Percentiles rank a stretch among this genome's conserved stretches.
These are phyloP conservation scores for Lactifluus volemus DNA, from an alignment of 768 basidiomycete genomes.

Conservation along the genomic window DNA sequence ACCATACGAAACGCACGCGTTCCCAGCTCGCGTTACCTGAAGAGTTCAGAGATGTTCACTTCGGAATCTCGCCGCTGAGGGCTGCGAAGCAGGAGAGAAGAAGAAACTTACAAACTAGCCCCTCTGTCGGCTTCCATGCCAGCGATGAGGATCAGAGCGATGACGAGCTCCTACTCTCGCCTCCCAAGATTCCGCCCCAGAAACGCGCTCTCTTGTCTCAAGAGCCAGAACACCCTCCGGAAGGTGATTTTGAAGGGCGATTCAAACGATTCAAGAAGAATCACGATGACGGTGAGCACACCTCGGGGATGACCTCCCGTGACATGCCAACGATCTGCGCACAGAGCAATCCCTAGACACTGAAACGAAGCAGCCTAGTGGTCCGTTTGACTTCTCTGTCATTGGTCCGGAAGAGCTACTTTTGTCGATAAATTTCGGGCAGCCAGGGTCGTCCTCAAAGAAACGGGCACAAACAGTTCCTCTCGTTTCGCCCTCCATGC, in stretches of 20 bases:
- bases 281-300: slow-evolving; percentile 1
- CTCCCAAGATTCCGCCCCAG: not conserved
- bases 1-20: slow-evolving; percentile 17
- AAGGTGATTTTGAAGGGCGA: not conserved
- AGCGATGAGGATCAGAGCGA: not conserved
- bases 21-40: slow-evolving; percentile 14
- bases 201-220: slow-evolving; percentile 3
- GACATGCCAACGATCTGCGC: not conserved
- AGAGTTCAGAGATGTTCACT: slow-evolving; percentile 2
- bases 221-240: not conserved
- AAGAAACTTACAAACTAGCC: not conserved
- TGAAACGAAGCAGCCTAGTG: slow-evolving; percentile 3
- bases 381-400: slow-evolving; percentile 18
- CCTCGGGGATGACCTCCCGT: not conserved
- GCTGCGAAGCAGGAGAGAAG: slow-evolving; percentile 12
- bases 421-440: not conserved
- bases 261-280: slow-evolving; percentile 7
- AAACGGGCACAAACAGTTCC: slow-evolving; percentile 16
- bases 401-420: not conserved
- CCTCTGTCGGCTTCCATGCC: not conserved
- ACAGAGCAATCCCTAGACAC: not conserved
- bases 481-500: slow-evolving; percentile 6
- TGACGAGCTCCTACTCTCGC: slow-evolving; percentile 4
- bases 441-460: not conserved
- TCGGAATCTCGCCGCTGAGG: slow-evolving; percentile 15